phyloP scores from a whole-genome alignment of 1,139 yeast genomes.

The Tardiomyces digboiensis region DNA sequence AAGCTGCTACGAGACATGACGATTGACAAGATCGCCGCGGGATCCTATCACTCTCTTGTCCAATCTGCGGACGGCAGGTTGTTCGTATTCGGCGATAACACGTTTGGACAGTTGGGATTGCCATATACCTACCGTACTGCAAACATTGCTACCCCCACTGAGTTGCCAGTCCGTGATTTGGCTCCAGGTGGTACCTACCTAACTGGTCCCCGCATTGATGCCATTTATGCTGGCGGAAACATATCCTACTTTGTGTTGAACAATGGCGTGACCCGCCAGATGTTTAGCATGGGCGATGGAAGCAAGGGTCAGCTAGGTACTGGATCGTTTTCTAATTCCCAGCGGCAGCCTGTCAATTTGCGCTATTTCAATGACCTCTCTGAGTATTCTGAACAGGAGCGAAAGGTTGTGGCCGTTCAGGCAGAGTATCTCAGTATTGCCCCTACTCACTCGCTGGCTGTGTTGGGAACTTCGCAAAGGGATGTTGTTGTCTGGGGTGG shows the following conservation, averaged over 20 bases:
- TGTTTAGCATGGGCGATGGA: conserved; percentile 70
- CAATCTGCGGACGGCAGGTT: conserved; percentile 52
- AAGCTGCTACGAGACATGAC: conserved; percentile 20
- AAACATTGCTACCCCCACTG: conserved; percentile 58
- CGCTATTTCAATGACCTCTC: conserved; percentile 34
- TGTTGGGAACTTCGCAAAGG: conserved; percentile 27
- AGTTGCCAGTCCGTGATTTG: conserved; percentile 34
- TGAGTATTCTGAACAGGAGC: conserved; percentile 31
- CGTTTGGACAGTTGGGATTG: conserved; percentile 75
- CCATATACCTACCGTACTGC: conserved; percentile 58
- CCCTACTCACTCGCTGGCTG: conserved; percentile 53
- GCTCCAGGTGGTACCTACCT: conserved; percentile 23
- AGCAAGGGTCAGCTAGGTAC: conserved; percentile 82
- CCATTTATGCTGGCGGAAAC: conserved; percentile 58
- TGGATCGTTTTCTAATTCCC: conserved; percentile 66
- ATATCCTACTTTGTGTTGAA: conserved; percentile 40
- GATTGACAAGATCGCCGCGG: conserved; percentile 58
- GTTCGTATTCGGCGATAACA: conserved; percentile 81
- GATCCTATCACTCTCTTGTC: conserved; percentile 64
- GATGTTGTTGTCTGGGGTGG: conserved; percentile 81
- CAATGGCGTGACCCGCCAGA: conserved; percentile 15
- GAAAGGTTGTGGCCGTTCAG: conserved; percentile 34
- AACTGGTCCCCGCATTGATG: conserved; percentile 24
- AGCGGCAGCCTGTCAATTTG: conserved; percentile 53
- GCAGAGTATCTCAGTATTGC: conserved; percentile 52